phyloP scores from a whole-genome alignment of 805 yeast genomes.

The Yamadazyma philogaea region DNA sequence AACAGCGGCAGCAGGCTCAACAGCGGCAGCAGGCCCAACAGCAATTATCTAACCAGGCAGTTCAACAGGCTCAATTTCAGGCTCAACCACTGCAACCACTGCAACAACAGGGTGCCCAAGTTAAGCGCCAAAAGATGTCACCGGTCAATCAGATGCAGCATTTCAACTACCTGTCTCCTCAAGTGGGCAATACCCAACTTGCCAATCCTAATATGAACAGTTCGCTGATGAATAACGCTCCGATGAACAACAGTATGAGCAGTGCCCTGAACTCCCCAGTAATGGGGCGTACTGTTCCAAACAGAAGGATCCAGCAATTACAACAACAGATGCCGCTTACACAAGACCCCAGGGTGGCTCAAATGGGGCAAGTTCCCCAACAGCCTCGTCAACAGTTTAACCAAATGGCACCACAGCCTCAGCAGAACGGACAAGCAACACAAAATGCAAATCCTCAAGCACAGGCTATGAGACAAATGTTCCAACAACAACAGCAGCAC shows the following conservation, averaged over 20 bases:
- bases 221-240: slow-evolving; percentile 15
- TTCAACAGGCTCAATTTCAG: slow-evolving; percentile 14
- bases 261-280: slow-evolving; percentile 16
- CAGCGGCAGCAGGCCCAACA: slow-evolving; percentile 12
- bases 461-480: slow-evolving; percentile 16
- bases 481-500: slow-evolving; percentile 44
- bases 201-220: neutral
- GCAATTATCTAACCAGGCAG: slow-evolving; percentile 8
- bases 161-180: slow-evolving; percentile 14
- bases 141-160: slow-evolving; percentile 16
- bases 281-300: slow-evolving; percentile 16
- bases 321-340: slow-evolving; percentile 16
- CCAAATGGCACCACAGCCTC: slow-evolving; percentile 1
- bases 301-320: slow-evolving; percentile 16
- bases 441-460: slow-evolving; percentile 14
- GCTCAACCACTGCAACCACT: slow-evolving; percentile 4
- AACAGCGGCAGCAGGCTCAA: slow-evolving; percentile 15
- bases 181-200: slow-evolving; percentile 12
- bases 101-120: slow-evolving; percentile 1
- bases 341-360: neutral
- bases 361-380: slow-evolving; percentile 7
- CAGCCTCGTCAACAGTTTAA: slow-evolving; percentile 9
- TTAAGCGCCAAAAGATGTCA: slow-evolving; percentile 13
- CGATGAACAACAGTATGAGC: neutral
- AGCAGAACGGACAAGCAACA: neutral